Evolutionary conservation across 441 rosid species (phyloP).

Genomic region (Rhodomyrtus psidioides): DNA sequence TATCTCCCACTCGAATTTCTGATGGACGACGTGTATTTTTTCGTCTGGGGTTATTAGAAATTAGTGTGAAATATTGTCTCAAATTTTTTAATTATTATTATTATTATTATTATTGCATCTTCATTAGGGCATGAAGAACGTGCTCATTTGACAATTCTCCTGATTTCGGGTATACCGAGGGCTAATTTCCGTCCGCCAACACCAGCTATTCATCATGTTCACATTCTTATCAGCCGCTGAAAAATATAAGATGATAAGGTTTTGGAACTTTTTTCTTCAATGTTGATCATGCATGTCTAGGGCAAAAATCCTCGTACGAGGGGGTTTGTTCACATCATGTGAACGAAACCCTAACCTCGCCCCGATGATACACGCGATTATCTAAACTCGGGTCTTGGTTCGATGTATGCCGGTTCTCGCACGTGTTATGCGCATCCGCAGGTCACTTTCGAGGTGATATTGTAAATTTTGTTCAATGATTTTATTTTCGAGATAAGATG

Average conservation of each 20-base stretch:
- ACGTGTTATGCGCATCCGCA: too few relatives aligned
- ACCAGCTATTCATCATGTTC: neutral
- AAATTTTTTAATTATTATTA: neutral
- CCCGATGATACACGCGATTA: neutral
- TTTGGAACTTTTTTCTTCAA: neutral
- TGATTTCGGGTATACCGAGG: neutral
- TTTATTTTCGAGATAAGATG: too few relatives aligned
- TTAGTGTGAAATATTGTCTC: neutral
- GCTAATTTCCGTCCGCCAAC: neutral
- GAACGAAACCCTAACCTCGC: neutral
- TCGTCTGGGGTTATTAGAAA: neutral
- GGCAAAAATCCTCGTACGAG: neutral
- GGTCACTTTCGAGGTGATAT: too few relatives aligned
- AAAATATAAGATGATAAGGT: neutral
- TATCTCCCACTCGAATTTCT: neutral
- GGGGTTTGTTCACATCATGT: neutral
- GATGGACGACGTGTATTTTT: neutral
- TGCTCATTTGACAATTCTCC: neutral
- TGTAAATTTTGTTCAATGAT: too few relatives aligned
- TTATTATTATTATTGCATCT: neutral
- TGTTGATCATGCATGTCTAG: too few relatives aligned
- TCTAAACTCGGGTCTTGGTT: neutral
- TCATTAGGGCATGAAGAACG: neutral
- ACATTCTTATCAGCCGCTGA: neutral
- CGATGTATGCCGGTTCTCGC: neutral